Base-by-base conservation (phyloP, 1,284 basidiomycete species). In the Leccinum solheimii region DNA sequence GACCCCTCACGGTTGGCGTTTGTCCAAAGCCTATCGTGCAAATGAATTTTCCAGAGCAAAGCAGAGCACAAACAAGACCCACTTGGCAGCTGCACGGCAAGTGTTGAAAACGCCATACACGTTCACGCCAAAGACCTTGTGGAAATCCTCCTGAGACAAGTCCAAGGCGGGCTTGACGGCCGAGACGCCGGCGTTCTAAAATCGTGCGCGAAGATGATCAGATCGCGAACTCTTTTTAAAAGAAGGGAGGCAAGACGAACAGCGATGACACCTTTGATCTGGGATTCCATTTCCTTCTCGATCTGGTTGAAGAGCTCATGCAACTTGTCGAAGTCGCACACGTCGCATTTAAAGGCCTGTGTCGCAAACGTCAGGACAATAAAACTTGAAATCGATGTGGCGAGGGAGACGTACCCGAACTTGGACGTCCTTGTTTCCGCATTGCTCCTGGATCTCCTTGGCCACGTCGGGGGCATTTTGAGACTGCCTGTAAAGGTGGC, bases 91-190 rank as follows among this genome's bases (percentile, higher is more conserved):
- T 2, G 76, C 79, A 16, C 78, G 72, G 16, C 77, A 76, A 10
- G 74, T 76, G 64, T 81, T 80, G 73, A 80, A 79, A 1, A 80
- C 80, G 0, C 80, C 81, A 13, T 75, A 70, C 1, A 80, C 76
- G 48, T 78, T 79, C 2, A 76, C 75, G 26, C 68, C 71, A 57
- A 69, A 80, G 1, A 82, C 75, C 14, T 67, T 66, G 4, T 72
- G 62, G 67, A 81, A 84, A 55, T 84, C 82, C 0, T 81, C 78
- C 2, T 70, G 63, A 10, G 71, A 74, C 66, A 83, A 66, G 38
- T 84, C 79, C 48, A 81, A 57, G 0, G 83, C 80, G 5, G 79
- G 77, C 69, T 83, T 83, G 40, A 84, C 75, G 57, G 81, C 73
- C 3, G 82, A 81, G 9, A 81, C 71, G 16, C 80, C 82, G 2